These are phyloP conservation scores for Penicillium sp. DNA, from an alignment of 2,329 filamentous ascomycete genomes.

Conservation along the genomic window DNA sequence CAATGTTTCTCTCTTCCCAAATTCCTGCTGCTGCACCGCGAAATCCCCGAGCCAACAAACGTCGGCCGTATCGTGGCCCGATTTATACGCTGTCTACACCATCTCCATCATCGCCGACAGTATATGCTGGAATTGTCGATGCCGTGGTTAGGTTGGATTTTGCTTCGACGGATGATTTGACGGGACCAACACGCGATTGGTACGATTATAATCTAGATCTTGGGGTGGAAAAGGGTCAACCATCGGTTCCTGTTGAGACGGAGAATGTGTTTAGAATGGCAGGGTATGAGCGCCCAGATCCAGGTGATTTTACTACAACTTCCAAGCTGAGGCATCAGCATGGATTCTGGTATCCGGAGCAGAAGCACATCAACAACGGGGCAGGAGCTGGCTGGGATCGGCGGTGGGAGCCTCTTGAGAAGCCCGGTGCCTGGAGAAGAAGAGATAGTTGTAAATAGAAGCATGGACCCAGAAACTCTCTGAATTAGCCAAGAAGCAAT, in stretches of 20 bases:
- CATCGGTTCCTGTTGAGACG: neutral
- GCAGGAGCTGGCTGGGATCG: slow-evolving; percentile 38
- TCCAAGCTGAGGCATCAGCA: slow-evolving; percentile 39
- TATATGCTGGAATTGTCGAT: slow-evolving; percentile 48
- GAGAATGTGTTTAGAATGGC: slow-evolving; percentile 38
- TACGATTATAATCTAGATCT: slow-evolving; percentile 33
- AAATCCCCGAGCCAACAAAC: slow-evolving; percentile 14
- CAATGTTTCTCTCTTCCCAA: slow-evolving; percentile 43
- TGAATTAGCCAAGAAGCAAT: too few species aligned
- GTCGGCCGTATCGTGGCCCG: slow-evolving; percentile 42
- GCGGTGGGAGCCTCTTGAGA: slow-evolving; percentile 35
- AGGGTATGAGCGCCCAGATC: slow-evolving; percentile 46
- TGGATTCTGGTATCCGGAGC: slow-evolving; percentile 24
- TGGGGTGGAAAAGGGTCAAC: slow-evolving; percentile 18
- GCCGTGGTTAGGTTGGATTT: slow-evolving; percentile 47
- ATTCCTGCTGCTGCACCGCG: slow-evolving; percentile 11
- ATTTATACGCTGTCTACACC: slow-evolving; percentile 48
- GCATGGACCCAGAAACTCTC: neutral
- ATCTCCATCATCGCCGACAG: slow-evolving; percentile 45
- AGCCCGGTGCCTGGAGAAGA: slow-evolving; percentile 32
- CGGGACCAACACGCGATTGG: slow-evolving; percentile 32
- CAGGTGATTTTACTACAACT: slow-evolving; percentile 30
- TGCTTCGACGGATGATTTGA: slow-evolving; percentile 44
- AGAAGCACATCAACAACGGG: slow-evolving; percentile 22
- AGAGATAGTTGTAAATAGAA: neutral